Evolutionary conservation across 1,284 basidiomycete species (phyloP).

Genomic region (Tausonia pullulans): DNA sequence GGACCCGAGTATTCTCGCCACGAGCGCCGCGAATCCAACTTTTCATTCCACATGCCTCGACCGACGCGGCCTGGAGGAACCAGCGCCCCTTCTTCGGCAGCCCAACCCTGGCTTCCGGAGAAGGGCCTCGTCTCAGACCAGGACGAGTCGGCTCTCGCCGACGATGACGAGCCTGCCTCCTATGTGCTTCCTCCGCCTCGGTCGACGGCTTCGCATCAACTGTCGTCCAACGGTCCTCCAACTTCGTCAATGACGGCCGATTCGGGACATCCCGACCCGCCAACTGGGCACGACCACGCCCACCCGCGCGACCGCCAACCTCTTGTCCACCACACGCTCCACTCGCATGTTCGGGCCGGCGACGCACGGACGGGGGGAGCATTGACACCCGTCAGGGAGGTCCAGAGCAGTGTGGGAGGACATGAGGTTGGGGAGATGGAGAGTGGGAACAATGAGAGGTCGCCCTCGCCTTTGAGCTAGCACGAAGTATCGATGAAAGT

Average conservation of each 20-base stretch:
- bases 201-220: conserved; percentile 7
- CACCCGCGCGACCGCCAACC: too few species aligned
- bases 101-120: conserved; percentile 6
- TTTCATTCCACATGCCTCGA: neutral
- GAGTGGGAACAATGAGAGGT: too few species aligned
- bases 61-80: conserved; percentile 5
- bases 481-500: too few species aligned
- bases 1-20: neutral
- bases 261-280: neutral
- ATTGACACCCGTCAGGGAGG: conserved; percentile 20
- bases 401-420: neutral
- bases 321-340: too few species aligned
- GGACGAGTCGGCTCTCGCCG: conserved; percentile 13
- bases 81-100: neutral
- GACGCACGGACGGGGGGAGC: conserved; percentile 12
- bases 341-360: neutral
- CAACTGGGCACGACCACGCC: neutral
- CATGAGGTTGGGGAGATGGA: too few species aligned
- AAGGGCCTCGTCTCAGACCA: neutral
- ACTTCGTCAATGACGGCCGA: neutral
- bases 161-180: conserved; percentile 7
- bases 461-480: too few species aligned
- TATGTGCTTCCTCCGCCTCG: neutral
- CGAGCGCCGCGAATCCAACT: conserved; percentile 1
- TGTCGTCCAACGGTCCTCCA: neutral